Evolutionary conservation across 345 rosid species (phyloP).

Genomic region (Eucalyptus brandiana): DNA sequence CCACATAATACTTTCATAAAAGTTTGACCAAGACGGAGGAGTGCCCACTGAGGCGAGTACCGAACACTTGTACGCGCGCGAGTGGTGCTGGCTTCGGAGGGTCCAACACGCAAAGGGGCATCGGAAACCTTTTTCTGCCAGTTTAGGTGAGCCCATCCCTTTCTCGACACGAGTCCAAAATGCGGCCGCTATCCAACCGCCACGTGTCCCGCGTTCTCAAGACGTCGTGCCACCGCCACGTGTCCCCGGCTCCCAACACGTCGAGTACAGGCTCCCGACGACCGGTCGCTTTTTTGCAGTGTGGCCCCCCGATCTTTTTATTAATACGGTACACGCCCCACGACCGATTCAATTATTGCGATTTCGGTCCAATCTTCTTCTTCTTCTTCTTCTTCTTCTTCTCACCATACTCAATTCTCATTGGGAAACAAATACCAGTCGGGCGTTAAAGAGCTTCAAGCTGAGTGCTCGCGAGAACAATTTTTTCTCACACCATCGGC

Average conservation of each 20-base stretch:
- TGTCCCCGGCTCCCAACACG: neutral
- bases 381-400: neutral
- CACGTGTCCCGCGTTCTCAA: neutral
- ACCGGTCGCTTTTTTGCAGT: neutral
- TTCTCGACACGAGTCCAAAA: neutral
- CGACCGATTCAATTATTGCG: neutral
- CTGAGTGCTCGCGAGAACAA: neutral
- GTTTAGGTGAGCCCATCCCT: neutral
- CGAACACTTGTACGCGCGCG: neutral
- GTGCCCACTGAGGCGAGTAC: neutral
- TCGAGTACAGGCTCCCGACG: neutral
- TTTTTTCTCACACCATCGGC: neutral
- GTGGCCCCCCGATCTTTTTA: neutral
- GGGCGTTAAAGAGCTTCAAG: neutral
- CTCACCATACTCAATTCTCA: neutral
- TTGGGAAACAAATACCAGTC: neutral
- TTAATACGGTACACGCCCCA: neutral
- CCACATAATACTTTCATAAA: neutral
- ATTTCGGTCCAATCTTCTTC: neutral
- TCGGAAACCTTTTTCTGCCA: neutral
- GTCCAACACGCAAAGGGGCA: neutral
- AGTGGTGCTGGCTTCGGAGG: neutral
- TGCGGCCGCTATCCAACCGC: neutral
- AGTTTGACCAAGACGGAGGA: neutral
- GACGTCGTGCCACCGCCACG: neutral